phyloP scores from a whole-genome alignment of 2,329 filamentous ascomycete genomes.

The Sclerotinia trifoliorum region DNA sequence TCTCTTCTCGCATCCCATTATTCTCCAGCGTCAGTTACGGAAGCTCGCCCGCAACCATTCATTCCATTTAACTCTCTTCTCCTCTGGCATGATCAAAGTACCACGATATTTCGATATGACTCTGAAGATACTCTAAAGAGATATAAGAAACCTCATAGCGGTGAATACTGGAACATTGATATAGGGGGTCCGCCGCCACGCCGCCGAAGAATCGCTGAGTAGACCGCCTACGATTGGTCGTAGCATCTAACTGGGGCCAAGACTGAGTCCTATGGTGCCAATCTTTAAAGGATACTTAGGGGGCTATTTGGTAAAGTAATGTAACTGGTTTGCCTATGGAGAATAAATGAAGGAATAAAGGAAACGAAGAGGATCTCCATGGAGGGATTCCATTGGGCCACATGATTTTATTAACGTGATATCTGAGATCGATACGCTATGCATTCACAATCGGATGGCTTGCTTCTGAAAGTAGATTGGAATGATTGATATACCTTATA shows the following conservation, averaged over 20 bases:
- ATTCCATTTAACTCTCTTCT: too few species aligned
- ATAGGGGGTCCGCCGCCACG: constrained; percentile 42
- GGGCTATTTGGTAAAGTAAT: not conserved
- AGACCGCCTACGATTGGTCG: constrained; percentile 42
- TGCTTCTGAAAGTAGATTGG: too few species aligned
- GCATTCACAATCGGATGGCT: too few species aligned
- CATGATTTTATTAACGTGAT: too few species aligned
- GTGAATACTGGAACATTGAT: constrained; percentile 21
- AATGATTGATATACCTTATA: too few species aligned
- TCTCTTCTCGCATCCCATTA: too few species aligned
- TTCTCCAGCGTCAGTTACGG: too few species aligned
- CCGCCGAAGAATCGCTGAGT: constrained; percentile 38
- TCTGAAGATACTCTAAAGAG: not conserved
- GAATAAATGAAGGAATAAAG: too few species aligned
- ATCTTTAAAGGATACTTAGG: constrained; percentile 35
- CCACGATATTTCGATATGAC: not conserved
- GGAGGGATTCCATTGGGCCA: too few species aligned
- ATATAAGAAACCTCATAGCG: not conserved
- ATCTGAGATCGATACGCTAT: too few species aligned
- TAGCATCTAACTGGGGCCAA: constrained; percentile 43
- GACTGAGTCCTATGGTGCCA: constrained; percentile 36
- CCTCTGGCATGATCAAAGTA: not conserved
- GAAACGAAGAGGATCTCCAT: too few species aligned
- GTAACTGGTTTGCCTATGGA: not conserved
- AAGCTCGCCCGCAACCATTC: too few species aligned